Base-by-base conservation (phyloP, 306 rosid genomes). In the Medicago lupulina region DNA sequence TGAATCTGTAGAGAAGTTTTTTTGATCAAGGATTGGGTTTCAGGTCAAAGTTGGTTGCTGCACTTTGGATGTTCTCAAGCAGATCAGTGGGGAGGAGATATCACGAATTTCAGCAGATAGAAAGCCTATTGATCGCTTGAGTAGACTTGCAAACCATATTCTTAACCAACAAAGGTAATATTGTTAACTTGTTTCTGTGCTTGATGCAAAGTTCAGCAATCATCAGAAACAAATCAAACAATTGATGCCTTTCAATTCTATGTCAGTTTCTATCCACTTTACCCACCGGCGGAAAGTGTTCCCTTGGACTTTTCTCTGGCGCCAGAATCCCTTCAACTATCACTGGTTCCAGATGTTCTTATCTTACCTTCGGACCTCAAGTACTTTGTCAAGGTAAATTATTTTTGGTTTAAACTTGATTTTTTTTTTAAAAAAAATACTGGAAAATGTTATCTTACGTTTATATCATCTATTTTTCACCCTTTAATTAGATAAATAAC, bases 41-140 rank as follows among this genome's bases (percentile, higher is more conserved):
- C 92, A 92, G 99, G 96, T 92, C 80, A 95, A 86, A 85, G 83
- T 95, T 81, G 90, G 91, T 78, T 92, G 96, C 86, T 89, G 97
- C 82, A 87, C 93, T 7, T 84, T 87, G 76, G 99, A 95, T 83
- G 83, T 95, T 77, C 90, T 95, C 80, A 95, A 91, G 89, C 97
- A 95, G 73, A 82, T 92, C 11, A 92, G 98, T 12, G 97, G 93
- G 71, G 98, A 92, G 82, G 97, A 95, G 88, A 90, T 92, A 73
- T 95, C 98, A 8, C 88, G 97, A 54, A 78, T 79, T 63, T 86
- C 92, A 40, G 66, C 80, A 51, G 89, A 82, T 71, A 92, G 87
- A 82, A 82, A 83, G 63, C 80, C 87, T 40, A 82, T n/a, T 47
- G 98, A 95, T 87, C 97, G 98, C 77, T 67, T 95, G 86, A 86